Evolutionary conservation across 2,329 filamentous ascomycete genomes (phyloP), one percentile per base, ranked within the genome.

Genomic region (Microcyclosporella mali): DNA sequence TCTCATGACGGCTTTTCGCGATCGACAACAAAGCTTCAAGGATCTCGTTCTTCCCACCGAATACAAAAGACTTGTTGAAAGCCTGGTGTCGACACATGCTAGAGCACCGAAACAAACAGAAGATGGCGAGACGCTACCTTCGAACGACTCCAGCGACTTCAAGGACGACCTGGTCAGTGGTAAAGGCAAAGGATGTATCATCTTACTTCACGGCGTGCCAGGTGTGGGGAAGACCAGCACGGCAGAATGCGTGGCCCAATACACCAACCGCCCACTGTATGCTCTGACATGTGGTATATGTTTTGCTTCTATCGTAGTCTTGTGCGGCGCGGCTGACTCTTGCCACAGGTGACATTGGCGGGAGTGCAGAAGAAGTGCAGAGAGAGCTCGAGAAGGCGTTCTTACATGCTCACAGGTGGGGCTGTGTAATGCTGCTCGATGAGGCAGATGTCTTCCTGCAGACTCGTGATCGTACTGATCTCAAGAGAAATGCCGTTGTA

Each of bases 371-470:
- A 3, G 18, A 18, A 6, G 32, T 34, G 15, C 14, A 34, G 15
- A 15, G 11, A 18, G 18, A 34, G 15, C 32, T 34, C 15, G 18
- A 34, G 10, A 18, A 34, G 12, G 18, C 15, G 7, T 34, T 34
- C 15, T 18, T 17, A 17, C 15, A 17, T 17, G 32, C 32, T 6
- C 32, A 34, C 14, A 6, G 14, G 10, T 77, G 73, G 73, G 70
- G 71, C 29, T 70, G 71, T 10, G 66, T 78, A 3, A 61, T 76
- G 0, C 66, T 78, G 2, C 66, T 75, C 12, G 73, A 75, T 54
- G 72, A 74, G 43, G 73, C 71, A 30, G 68, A 74, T 38, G 56
- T 68, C 16, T 68, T 69, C 52, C 56, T 69, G 17, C 63, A 67
- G 51, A 56, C 64, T 21, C 64, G 70, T 28, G 61, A 51, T 16